Base-by-base conservation (phyloP, 2,329 filamentous ascomycete species). In the Phaeosphaeria sp. region DNA sequence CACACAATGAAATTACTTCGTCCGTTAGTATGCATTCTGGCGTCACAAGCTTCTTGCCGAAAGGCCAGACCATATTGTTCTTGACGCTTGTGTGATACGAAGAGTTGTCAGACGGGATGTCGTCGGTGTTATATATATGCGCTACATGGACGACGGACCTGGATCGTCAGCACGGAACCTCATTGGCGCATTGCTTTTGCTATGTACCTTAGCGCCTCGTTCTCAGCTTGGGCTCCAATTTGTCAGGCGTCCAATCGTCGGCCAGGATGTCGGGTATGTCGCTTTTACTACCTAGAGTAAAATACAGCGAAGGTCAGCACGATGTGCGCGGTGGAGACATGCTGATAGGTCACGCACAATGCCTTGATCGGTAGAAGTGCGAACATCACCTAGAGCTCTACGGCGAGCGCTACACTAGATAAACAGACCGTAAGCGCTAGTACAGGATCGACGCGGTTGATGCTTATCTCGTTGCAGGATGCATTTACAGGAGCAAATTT, bases 21-120 rank as follows among this genome's bases (percentile, higher is more conserved):
- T 72, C 67, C 2, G 66, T 66, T 4, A 63, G 53, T 47, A 70
- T 57, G 17, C 57, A 64, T 33, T 52, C 43, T 2, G 63, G 67
- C 39, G 55, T 40, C 13, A 56, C 45, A 6, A 40, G 61, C 48
- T 55, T 59, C 36, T 47, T 53, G 7, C 47, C 36, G 24, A 59
- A 56, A 33, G 48, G 55, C 20, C 36, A 64, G 22, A 52, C 50
- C 30, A 36, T 36, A 13, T 36, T 36, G 30, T 7, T 36, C 8
- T 36, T 3, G 30, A 3, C 15, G 30, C 11, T 7, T 13, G 11
- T 3, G 30, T 13, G 11, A 36, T 36, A 13, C 15, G 30, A 36
- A 36, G 30, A 36, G 11, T 13, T 36, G 11, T 13, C 30, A 7
- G 3, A 36, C 30, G 15, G 30, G 30, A 13, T 13, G 11, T 36